Evolutionary conservation across 805 yeast genomes (phyloP), one percentile per base, ranked within the genome.

Genomic region (Kluyveromyces starmeri): DNA sequence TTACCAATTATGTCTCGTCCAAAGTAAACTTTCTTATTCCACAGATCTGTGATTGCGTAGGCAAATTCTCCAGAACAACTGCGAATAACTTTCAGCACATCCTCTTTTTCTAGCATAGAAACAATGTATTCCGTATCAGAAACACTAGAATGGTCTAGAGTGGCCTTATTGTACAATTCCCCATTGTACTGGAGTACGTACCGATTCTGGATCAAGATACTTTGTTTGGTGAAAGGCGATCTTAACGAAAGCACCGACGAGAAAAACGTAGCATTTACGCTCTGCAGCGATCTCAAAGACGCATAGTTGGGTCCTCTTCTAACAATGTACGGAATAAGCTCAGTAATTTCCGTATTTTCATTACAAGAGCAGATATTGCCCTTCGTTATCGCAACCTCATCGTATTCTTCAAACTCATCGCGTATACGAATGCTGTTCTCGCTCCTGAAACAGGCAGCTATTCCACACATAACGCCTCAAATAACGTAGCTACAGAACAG

Each of bases 1-100:
- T 80, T 78, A 0, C 98, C 99, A 19, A 84, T 61, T 1, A 64
- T 47, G 53, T 92, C 99, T 44, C 95, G 71, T 0, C 94, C 96
- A 61, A 86, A 92, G 61, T 73, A 81, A 0, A 84, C 44, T 20
- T 39, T 53, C 0, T 60, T 41, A 1, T 51, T 41, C 1, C 41
- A 12, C n/a, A 45, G 45, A 48, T 81, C 84, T 19, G 64, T 51
- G 55, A 45, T 67, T 55, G 55, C 54, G 53, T 62, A 75, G 0
- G 98, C 92, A 64, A 78, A 92, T 50, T 89, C 98, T 2, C 99
- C 99, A 20, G 71, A 68, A 13, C 85, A 45, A 2, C 32, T 34
- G 6, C 59, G 50, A 2, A 84, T 50, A 0, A 73, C 59, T 2
- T 56, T 41, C 1, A 61, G 31, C 3, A 79, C 55, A 1, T 41